Evolutionary conservation across 768 basidiomycete genomes (phyloP), one percentile per base, ranked within the genome.

Genomic region (Termitomyces sp.): DNA sequence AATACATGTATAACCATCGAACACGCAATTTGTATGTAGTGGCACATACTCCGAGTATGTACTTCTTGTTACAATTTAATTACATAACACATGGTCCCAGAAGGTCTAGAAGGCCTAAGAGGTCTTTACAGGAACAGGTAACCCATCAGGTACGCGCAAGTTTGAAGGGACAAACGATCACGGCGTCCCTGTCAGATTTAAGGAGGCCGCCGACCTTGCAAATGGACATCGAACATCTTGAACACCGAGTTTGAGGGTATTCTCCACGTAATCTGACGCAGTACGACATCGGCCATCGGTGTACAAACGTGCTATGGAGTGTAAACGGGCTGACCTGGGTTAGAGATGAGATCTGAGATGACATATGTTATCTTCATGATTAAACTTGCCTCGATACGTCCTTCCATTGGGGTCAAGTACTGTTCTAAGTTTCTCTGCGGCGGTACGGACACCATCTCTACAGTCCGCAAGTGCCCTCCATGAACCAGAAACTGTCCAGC

Each of bases 401-500:
- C 70, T 70, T 65, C 83, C 82, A 62, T 85, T 83, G 53, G 77
- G 72, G 63, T 88, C 87, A 45, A 84, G 64, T 13, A 83, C 61
- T 49, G 68, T 74, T 67, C 85, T 85, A 64, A 92, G 75, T 65
- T 82, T 86, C 32, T 72, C 71, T 10, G 86, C 90, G 32, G 84
- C 79, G 36, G 75, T 79, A 40, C 80, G 77, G 22, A 92, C 83
- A 4, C 78, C 76, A n/a, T 82, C 81, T 56, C 83, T 77, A 64
- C 82, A 83, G 22, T 84, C 82, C 44, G 83, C 82, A 60, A 92
- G 71, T 16, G 83, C 86, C 32, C 80, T 74, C 87, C 88, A 92
- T 20, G 82, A 80, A 0, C 81, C 83, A 0, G 85, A 82, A 2
- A 84, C 81, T 16, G 77, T 83, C 90, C 90, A 93, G 68, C 90